A percentile compares a stretch with the other conserved stretches of the same genome.
Evolutionary conservation across 2,329 filamentous ascomycete genomes (phyloP).

Genomic region (Cercospora sp.): DNA sequence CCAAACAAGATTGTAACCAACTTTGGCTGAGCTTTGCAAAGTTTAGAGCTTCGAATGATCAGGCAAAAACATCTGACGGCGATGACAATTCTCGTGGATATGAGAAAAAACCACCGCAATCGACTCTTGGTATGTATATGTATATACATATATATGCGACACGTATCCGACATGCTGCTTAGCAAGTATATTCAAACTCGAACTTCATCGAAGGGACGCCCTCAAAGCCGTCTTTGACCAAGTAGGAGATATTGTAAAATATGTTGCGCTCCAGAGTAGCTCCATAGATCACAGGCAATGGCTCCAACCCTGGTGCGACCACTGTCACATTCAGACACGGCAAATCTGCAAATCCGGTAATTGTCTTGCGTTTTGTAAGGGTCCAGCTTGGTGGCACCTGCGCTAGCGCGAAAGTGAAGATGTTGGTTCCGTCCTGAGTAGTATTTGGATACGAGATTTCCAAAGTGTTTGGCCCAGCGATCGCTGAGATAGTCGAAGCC

Average conservation of each 20-base stretch:
- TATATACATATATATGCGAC: neutral
- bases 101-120: neutral
- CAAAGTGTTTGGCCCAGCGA: neutral
- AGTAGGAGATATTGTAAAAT: neutral
- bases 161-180: neutral
- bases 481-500: neutral
- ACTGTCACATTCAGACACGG: neutral
- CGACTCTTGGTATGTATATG: neutral
- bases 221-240: neutral
- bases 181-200: neutral
- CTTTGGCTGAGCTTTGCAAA: neutral
- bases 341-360: neutral
- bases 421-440: neutral
- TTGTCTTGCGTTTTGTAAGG: neutral
- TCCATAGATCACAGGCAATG: neutral
- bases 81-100: neutral
- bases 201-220: neutral
- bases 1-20: neutral
- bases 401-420: neutral
- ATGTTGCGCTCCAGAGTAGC: neutral
- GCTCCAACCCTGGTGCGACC: neutral
- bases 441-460: neutral
- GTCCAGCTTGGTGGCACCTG: neutral
- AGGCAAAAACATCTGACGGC: too few species aligned
- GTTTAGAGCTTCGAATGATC: too few species aligned